Conservation (phyloP, 768 basidiomycete species). For the Albatrellus ellisii region DNA sequence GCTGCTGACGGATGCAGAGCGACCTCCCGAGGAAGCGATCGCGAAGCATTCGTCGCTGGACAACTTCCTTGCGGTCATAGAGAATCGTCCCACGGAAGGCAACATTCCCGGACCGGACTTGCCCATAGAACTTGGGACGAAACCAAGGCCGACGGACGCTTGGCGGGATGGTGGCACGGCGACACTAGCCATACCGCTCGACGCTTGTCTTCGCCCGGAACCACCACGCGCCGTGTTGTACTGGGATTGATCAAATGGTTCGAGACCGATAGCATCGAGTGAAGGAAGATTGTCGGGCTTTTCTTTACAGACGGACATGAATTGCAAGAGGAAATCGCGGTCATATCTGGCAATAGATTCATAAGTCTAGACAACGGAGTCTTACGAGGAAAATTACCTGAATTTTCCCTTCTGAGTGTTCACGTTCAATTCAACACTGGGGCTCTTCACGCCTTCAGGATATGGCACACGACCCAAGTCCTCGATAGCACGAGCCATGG, state of each 20-base stretch:
- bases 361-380: neutral
- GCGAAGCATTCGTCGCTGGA: constrained; percentile 61
- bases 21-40: constrained; percentile 24
- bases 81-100: constrained; percentile 60
- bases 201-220: constrained; percentile 46
- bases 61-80: constrained; percentile 38
- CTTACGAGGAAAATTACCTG: constrained; percentile 33
- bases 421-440: constrained; percentile 72
- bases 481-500: constrained; percentile 75
- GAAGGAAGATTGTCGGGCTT: constrained; percentile 85
- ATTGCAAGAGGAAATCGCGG: constrained; percentile 94
- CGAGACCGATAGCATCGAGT: constrained; percentile 83
- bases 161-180: constrained; percentile 29
- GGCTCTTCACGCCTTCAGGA: constrained; percentile 73
- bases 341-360: constrained; percentile 54
- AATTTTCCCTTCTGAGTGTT: constrained; percentile 82
- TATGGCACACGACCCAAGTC: constrained; percentile 69
- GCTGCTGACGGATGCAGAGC: constrained; percentile 48
- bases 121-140: constrained; percentile 20
- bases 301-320: constrained; percentile 90
- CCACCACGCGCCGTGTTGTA: constrained; percentile 45
- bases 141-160: constrained; percentile 34
- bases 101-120: constrained; percentile 21
- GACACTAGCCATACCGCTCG: constrained; percentile 30
- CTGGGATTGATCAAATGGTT: constrained; percentile 47